Evolutionary conservation across 2,329 filamentous ascomycete species (phyloP), one percentile per base, ranked within the genome.

Genomic region (Teratosphaeria gauchensis): DNA sequence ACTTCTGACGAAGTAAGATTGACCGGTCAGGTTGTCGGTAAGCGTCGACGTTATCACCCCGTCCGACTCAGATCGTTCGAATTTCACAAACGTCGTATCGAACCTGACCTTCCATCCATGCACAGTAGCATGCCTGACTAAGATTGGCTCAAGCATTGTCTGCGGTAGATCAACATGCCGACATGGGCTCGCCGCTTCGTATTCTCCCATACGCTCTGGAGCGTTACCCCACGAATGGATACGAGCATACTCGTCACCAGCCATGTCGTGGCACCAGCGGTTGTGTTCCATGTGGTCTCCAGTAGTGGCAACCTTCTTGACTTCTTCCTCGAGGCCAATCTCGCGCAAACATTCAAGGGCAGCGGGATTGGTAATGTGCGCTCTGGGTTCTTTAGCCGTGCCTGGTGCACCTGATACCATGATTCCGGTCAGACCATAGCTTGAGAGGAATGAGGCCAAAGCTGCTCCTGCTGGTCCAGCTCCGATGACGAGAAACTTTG

Each of bases 361-460:
- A 0, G 81, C 81, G 69, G 80, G 80, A 66, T 84, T 86, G 51
- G 80, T 84, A 58, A 84, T 82, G 65, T 85, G 83, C 0, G 82
- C 83, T 30, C 83, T 73, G 1, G 83, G 83, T 1, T 82, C 84
- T 58, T 80, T 73, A 1, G 82, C 80, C 1, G 78, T 82, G 3
- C 77, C 76, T 0, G 80, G 69, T 0, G 78, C 76, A 1, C 75
- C 66, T 6, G 77, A 76, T 55, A 86, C 74, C 62, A 85, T 77
- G 52, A 85, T 75, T 0, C 83, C 83, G 32, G 71, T 78, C 3
- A 81, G 67, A 1, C 65, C 66, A 62, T 72, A 62, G 24, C 64
- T 65, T 24, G 68, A 65, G 51, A 72, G 66, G 57, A 72, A 72
- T 61, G 64, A 69, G 24, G 68, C 70, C 16, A 72, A 59, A 2